Conservation (phyloP, 2,329 filamentous ascomycete genomes). For the Fusarium sp. region DNA sequence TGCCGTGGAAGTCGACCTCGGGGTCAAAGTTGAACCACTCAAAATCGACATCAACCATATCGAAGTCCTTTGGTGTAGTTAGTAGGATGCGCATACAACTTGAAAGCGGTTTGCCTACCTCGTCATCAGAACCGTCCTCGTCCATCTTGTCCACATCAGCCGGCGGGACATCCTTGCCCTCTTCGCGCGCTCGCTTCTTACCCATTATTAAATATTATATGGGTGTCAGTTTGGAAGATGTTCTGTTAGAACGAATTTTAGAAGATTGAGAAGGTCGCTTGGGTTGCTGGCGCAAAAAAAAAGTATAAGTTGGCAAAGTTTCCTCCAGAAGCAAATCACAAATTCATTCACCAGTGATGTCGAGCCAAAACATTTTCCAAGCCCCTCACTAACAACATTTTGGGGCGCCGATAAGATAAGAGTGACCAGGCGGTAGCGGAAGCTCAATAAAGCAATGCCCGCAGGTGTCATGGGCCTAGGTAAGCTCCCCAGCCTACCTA, state of each 20-base stretch:
- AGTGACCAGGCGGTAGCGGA: not conserved
- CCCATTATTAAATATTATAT: conserved; percentile 54
- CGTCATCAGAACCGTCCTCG: conserved; percentile 65
- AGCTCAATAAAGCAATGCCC: conserved; percentile 36
- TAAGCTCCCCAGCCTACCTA: conserved; percentile 11
- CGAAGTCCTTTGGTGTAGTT: conserved; percentile 74
- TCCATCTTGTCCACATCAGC: conserved; percentile 61
- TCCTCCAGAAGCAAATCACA: conserved; percentile 17
- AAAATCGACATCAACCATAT: conserved; percentile 95
- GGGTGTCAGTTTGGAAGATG: not conserved
- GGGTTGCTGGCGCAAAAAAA: conserved; percentile 2
- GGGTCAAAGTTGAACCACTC: conserved; percentile 98
- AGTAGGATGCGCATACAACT: conserved; percentile 17
- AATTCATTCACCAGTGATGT: conserved; percentile 31
- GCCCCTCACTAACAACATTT: conserved; percentile 56
- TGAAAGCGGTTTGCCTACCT: conserved; percentile 54
- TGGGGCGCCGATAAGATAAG: conserved; percentile 39
- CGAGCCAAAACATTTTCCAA: conserved; percentile 51
- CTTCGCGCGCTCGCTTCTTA: conserved; percentile 64
- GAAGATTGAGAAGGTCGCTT: not conserved
- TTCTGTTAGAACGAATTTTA: not conserved
- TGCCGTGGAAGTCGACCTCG: conserved; percentile 91
- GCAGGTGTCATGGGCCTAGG: conserved; percentile 15
- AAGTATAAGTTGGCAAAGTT: conserved; percentile 1
- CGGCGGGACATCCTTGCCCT: conserved; percentile 56